Percentiles rank a stretch among this genome's conserved stretches.
These are phyloP conservation scores for Puccinellia tenuiflora DNA, from an alignment of 176 grass and related monocot genomes.

Conservation along the genomic window DNA sequence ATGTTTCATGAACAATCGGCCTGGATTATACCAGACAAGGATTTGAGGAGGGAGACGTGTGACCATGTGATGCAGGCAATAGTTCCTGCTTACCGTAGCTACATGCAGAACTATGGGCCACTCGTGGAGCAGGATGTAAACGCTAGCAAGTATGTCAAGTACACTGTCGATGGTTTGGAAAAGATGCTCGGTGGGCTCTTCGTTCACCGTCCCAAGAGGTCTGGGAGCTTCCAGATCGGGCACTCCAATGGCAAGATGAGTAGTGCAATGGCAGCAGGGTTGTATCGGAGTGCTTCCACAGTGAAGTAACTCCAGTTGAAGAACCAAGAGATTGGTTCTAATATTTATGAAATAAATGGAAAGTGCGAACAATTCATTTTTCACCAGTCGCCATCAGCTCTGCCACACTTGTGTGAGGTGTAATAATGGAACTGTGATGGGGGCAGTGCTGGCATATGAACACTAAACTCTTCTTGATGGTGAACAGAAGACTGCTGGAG, in stretches of 20 bases:
- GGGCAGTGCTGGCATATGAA: conserved; percentile 5
- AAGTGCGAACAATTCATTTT: conserved; percentile 2
- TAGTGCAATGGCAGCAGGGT: conserved; percentile 25
- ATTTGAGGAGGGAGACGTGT: conserved; percentile 65
- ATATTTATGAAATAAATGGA: background rate
- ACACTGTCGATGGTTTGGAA: conserved; percentile 70
- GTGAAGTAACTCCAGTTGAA: conserved; percentile 48
- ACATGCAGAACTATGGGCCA: conserved; percentile 95
- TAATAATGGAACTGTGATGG: conserved; percentile 13
- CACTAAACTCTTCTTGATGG: conserved; percentile 14
- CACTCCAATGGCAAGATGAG: conserved; percentile 57
- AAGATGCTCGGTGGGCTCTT: conserved; percentile 74
- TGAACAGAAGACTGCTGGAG: conserved; percentile 13
- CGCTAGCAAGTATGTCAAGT: conserved; percentile 75
- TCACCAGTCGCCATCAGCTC: background rate
- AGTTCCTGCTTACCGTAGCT: conserved; percentile 84
- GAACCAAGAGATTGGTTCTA: background rate
- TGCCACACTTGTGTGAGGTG: background rate
- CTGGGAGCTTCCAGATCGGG: conserved; percentile 69
- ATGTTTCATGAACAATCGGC: conserved; percentile 69
- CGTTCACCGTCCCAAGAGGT: conserved; percentile 39
- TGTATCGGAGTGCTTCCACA: conserved; percentile 64
- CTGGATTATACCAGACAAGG: conserved; percentile 85
- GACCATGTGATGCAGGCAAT: conserved; percentile 65
- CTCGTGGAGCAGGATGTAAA: conserved; percentile 81